A percentile compares a stretch with the other conserved stretches of the same genome.
Evolutionary conservation across 1,284 basidiomycete genomes (phyloP).

Genomic region (Earliella scabrosa): DNA sequence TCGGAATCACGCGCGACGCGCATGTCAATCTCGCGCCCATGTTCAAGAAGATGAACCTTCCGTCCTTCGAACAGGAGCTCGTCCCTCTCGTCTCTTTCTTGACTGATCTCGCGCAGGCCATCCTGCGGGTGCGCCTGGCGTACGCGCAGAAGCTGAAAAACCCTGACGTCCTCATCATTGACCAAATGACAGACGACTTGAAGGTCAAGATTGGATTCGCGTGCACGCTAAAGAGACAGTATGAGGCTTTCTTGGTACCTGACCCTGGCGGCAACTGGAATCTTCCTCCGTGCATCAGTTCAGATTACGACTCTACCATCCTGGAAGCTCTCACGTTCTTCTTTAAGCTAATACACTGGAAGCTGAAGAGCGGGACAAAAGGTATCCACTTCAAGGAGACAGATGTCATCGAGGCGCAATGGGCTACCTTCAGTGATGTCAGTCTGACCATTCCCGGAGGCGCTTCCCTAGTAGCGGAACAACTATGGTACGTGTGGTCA

Average conservation of each 20-base stretch:
- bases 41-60: slow-evolving; percentile 87
- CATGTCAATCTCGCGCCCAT: slow-evolving; percentile 80
- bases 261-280: slow-evolving; percentile 91
- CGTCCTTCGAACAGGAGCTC: slow-evolving; percentile 93
- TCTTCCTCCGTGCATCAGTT: slow-evolving; percentile 84
- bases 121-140: slow-evolving; percentile 87
- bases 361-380: slow-evolving; percentile 91
- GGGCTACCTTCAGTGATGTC: slow-evolving; percentile 95
- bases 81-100: slow-evolving; percentile 95
- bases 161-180: slow-evolving; percentile 89
- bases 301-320: slow-evolving; percentile 90
- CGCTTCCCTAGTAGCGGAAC: slow-evolving; percentile 91
- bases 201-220: slow-evolving; percentile 92
- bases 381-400: slow-evolving; percentile 98
- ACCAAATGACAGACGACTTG: slow-evolving; percentile 95
- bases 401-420: slow-evolving; percentile 95
- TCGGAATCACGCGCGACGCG: slow-evolving; percentile 86
- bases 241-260: slow-evolving; percentile 85
- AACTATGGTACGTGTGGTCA: slow-evolving; percentile 73
- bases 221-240: slow-evolving; percentile 94
- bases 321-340: slow-evolving; percentile 89
- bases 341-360: slow-evolving; percentile 95
- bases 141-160: slow-evolving; percentile 91
- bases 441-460: slow-evolving; percentile 90
- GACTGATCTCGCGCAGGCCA: slow-evolving; percentile 92